phyloP scores from a whole-genome alignment of 495 filamentous ascomycete species.

The Beverwykella pulmonaria region DNA sequence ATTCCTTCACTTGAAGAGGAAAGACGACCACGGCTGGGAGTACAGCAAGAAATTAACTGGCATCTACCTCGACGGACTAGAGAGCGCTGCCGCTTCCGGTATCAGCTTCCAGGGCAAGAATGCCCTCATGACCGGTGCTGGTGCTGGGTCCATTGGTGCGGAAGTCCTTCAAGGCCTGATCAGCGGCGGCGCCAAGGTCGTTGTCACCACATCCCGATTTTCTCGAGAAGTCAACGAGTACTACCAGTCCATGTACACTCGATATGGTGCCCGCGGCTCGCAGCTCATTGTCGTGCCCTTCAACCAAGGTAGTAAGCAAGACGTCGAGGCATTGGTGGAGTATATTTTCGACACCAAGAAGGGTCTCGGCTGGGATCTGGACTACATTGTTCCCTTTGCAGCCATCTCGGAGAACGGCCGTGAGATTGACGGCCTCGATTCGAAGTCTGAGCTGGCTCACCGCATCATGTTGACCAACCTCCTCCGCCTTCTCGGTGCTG shows the following conservation, averaged over 20 bases:
- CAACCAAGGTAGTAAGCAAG: constrained; percentile 98
- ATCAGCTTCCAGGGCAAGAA: constrained; percentile 94
- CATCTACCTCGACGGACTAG: constrained; percentile 85
- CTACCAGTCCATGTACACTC: constrained; percentile 97
- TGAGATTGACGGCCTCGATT: constrained; percentile 96
- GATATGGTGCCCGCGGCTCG: constrained; percentile 88
- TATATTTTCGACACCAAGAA: constrained; percentile 98
- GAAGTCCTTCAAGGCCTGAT: constrained; percentile 96
- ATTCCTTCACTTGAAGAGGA: constrained; percentile 95
- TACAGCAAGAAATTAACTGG: constrained; percentile 98
- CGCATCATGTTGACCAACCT: constrained; percentile 99
- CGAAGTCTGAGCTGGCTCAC: constrained; percentile 96
- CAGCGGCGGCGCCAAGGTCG: constrained; percentile 91
- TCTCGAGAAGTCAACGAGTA: constrained; percentile 98
- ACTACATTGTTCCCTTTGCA: constrained; percentile 94
- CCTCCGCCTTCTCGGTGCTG: constrained; percentile 81
- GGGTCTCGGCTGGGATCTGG: constrained; percentile 96
- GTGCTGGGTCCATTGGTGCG: constrained; percentile 97
- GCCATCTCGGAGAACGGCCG: constrained; percentile 97
- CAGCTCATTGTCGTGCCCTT: constrained; percentile 97
- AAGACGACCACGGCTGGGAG: constrained; percentile 93
- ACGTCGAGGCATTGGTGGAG: constrained; percentile 87
- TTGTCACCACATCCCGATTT: constrained; percentile 95
- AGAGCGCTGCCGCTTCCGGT: constrained; percentile 81
- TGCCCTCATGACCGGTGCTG: constrained; percentile 96